Base-by-base conservation (phyloP, 2,329 filamentous ascomycete genomes). In the Penicillium vulpinum region DNA sequence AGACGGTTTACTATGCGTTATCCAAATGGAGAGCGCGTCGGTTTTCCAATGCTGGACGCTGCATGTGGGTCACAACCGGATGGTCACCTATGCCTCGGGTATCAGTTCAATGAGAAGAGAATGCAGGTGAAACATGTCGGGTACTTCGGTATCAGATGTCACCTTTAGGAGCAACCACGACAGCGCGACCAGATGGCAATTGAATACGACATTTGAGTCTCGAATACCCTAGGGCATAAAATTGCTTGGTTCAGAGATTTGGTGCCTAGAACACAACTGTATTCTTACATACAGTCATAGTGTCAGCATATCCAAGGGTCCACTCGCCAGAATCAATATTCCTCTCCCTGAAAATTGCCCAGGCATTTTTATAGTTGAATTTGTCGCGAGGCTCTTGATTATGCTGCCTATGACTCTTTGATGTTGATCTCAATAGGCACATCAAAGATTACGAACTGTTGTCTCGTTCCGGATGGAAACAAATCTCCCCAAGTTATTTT, bases 21-120 rank as follows among this genome's bases (percentile, higher is more conserved):
- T 70, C 73, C 63, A 53, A 60, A 69, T 61, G 71, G 73, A 72
- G 67, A 73, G 70, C 76, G 77, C 74, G 77, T 80, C 77, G 70
- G 76, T 76, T 74, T 85, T 85, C 85, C 82, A 64, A 75, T 71
- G 75, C 78, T 80, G 78, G 76, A 72, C 68, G 67, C 68, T 72
- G 83, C 82, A 84, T 84, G 86, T 79, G 85, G 85, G 83, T 87
- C 81, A 81, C 54, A 58, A 81, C 76, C 78, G 81, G 83, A 82
- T 83, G 81, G 81, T 81, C 75, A 73, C 72, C 67, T 75, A 75
- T 78, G 76, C 71, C 64, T 68, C 41, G 66, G 67, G 66, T 63
- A 68, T 70, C 68, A 65, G 64, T 62, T 60, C 59, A 58, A 50
- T 57, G 56, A 63, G 63, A 73, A 79, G 78, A 83, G 78, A 83